phyloP scores from a whole-genome alignment of 768 basidiomycete species.

The Amanita fuliginea region DNA sequence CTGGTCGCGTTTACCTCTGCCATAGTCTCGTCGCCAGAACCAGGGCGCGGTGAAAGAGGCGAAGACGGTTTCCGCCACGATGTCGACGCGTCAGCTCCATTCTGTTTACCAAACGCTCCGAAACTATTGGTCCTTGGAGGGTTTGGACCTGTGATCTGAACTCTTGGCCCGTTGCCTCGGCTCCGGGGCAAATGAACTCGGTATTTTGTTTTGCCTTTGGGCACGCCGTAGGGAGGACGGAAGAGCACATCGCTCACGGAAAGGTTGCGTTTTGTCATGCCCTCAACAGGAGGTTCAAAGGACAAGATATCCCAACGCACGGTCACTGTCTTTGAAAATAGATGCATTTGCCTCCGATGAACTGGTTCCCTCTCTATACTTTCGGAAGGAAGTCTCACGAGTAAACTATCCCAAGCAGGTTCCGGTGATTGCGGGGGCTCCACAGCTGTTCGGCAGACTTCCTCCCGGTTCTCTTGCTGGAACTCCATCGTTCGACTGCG shows the following conservation, averaged over 20 bases:
- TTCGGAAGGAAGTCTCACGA: conserved; percentile 37
- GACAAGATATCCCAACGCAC: conserved; percentile 57
- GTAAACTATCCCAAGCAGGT: conserved; percentile 23
- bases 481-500: conserved; percentile 26
- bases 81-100: conserved; percentile 25
- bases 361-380: conserved; percentile 33
- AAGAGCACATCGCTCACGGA: conserved; percentile 60
- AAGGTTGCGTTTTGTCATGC: conserved; percentile 49
- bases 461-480: conserved; percentile 27
- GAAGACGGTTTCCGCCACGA: conserved; percentile 34
- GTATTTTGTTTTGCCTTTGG: conserved; percentile 29
- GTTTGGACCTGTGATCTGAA: conserved; percentile 17
- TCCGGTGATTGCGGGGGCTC: conserved; percentile 40
- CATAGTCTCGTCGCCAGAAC: conserved; percentile 11
- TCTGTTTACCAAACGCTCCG: conserved; percentile 32
- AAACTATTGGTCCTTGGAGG: conserved; percentile 15
- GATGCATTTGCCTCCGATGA: conserved; percentile 33
- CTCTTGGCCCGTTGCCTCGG: conserved; percentile 16
- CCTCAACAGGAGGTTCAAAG: conserved; percentile 60
- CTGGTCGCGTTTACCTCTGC: conserved; percentile 42
- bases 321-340: conserved; percentile 27
- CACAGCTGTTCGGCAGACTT: conserved; percentile 32
- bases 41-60: conserved; percentile 12
- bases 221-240: conserved; percentile 24
- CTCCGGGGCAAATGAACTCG: conserved; percentile 30